A percentile compares a stretch with the other conserved stretches of the same genome.
These are phyloP conservation scores for Pneumocystis sp. DNA, from an alignment of 1,139 yeast species.

Conservation along the genomic window DNA sequence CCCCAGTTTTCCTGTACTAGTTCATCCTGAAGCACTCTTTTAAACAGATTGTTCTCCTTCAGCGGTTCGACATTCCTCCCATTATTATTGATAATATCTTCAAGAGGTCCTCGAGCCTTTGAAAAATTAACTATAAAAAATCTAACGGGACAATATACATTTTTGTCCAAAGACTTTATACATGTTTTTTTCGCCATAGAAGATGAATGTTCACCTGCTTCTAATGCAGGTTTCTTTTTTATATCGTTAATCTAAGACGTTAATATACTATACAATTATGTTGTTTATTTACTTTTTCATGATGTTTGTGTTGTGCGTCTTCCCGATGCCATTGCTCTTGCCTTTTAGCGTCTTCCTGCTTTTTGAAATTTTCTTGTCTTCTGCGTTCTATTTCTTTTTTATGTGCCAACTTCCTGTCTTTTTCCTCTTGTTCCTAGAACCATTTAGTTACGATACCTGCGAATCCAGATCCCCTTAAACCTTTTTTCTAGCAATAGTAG, in stretches of 20 bases:
- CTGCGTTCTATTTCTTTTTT: constrained; percentile 13
- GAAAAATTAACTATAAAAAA: neutral
- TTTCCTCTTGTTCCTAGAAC: constrained; percentile 8
- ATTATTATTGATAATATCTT: neutral
- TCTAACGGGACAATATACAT: neutral
- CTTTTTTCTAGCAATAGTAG: constrained; percentile 10
- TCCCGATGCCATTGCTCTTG: constrained; percentile 7
- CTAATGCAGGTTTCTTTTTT: neutral
- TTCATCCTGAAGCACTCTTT: neutral
- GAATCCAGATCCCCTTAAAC: constrained; percentile 11
- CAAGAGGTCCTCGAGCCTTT: neutral
- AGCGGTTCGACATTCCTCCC: neutral
- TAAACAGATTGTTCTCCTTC: neutral
- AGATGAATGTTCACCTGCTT: neutral
- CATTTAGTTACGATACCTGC: constrained; percentile 12
- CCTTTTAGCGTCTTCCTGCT: constrained; percentile 11
- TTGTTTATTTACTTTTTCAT: constrained; percentile 5
- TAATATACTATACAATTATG: constrained; percentile 4
- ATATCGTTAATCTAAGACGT: constrained; percentile 6
- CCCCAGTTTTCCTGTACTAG: neutral
- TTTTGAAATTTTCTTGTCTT: constrained; percentile 10
- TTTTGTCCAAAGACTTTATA: neutral
- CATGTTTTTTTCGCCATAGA: neutral
- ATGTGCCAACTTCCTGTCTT: constrained; percentile 11
- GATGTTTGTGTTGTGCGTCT: constrained; percentile 3